Conservation (phyloP, 2,329 filamentous ascomycete genomes). For the Coniella lustricola region DNA sequence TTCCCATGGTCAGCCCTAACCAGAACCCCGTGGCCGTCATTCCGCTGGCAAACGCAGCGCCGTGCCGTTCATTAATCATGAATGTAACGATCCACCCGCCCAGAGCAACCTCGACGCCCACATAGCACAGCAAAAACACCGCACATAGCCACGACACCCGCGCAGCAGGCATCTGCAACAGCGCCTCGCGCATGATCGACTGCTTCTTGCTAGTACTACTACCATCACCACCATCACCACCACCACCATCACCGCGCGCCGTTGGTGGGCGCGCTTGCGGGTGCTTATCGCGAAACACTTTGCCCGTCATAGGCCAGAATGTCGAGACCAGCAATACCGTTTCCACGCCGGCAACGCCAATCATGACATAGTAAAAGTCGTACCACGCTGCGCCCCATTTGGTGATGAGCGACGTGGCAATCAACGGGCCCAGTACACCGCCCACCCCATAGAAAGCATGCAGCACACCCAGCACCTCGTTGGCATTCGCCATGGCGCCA, state of each 20-base stretch:
- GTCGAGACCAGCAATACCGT: constrained; percentile 37
- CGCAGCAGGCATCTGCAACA: constrained; percentile 36
- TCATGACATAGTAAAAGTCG: constrained; percentile 63
- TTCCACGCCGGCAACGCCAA: constrained; percentile 49
- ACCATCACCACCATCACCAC: too few species aligned
- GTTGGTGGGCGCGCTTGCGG: constrained; percentile 19
- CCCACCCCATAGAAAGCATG: constrained; percentile 64
- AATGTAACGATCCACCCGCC: constrained; percentile 82
- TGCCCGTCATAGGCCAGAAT: constrained; percentile 54
- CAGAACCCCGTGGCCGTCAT: constrained; percentile 76
- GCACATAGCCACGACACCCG: constrained; percentile 63
- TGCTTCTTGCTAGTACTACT: constrained; percentile 15
- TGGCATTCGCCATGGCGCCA: constrained; percentile 62
- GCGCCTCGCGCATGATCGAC: constrained; percentile 28
- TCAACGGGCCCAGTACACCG: constrained; percentile 60
- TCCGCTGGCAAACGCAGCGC: constrained; percentile 59
- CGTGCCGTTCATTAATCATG: constrained; percentile 70
- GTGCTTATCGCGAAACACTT: constrained; percentile 40
- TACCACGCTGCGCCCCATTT: constrained; percentile 58
- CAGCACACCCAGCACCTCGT: constrained; percentile 61
- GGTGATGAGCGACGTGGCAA: constrained; percentile 65
- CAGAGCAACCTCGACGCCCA: constrained; percentile 68
- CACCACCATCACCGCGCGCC: constrained; percentile 7
- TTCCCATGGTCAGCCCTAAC: constrained; percentile 68
- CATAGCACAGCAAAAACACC: constrained; percentile 67